phyloP scores from a whole-genome alignment of 352 stramenopile species.

The Pythium brassicae region DNA sequence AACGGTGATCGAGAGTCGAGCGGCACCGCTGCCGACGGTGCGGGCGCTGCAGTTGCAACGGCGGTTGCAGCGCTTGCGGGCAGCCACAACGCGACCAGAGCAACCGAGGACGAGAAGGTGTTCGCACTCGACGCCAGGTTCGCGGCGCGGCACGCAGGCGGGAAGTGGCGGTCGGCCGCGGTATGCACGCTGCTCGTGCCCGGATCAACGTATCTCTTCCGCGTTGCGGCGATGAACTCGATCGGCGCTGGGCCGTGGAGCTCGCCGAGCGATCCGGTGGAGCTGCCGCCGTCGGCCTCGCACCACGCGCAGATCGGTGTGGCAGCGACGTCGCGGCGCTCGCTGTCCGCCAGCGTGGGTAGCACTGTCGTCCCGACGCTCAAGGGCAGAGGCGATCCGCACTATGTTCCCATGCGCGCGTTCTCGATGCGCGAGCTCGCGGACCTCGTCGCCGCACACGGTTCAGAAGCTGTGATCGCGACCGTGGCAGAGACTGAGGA shows the following conservation, averaged over 20 bases:
- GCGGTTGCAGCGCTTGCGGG: conserved; percentile 23
- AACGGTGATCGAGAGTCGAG: background rate
- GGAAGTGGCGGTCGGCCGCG: conserved; percentile 23
- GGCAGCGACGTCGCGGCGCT: background rate
- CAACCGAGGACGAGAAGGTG: conserved; percentile 7
- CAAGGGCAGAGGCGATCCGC: conserved; percentile 42
- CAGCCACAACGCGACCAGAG: conserved; percentile 1
- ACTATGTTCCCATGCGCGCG: conserved; percentile 25
- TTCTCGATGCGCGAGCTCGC: conserved; percentile 12
- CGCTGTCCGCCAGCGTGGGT: conserved; percentile 5
- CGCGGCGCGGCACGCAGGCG: background rate
- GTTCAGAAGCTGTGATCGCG: conserved; percentile 4
- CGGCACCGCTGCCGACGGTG: background rate
- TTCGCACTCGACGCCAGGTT: conserved; percentile 8
- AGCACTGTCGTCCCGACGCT: conserved; percentile 30
- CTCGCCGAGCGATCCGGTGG: conserved; percentile 25
- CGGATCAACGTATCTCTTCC: conserved; percentile 37
- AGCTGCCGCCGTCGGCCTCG: conserved; percentile 6
- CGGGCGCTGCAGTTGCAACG: too few species aligned
- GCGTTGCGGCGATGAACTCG: conserved; percentile 61
- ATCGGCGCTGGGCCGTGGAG: conserved; percentile 57
- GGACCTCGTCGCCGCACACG: conserved; percentile 1
- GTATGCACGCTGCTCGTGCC: conserved; percentile 56
- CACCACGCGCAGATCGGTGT: background rate
- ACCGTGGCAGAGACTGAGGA: background rate